Evolutionary conservation across 495 filamentous ascomycete species (phyloP).

Genomic region (Pyronema domesticum): DNA sequence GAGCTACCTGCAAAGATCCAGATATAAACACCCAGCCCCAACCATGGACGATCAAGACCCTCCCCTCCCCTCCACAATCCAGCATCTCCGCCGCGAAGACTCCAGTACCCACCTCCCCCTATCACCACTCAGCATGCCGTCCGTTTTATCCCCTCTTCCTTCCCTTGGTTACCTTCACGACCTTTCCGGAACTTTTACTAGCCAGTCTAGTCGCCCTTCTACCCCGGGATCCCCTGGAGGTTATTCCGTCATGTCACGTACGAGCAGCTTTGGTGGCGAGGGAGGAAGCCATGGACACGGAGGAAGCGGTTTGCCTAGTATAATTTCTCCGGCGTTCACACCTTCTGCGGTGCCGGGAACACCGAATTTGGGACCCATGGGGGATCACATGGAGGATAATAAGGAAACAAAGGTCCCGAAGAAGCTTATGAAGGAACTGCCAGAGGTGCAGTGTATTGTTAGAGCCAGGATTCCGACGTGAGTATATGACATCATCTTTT

Average conservation of each 20-base stretch:
- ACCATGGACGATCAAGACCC: too few species aligned
- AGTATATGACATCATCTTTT: background rate
- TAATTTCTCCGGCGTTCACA: constrained; percentile 57
- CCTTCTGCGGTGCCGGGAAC: constrained; percentile 53
- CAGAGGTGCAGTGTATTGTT: constrained; percentile 62
- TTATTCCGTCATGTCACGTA: background rate
- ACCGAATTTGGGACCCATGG: constrained; percentile 36
- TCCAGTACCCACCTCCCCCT: background rate
- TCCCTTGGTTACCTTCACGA: background rate
- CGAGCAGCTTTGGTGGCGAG: background rate
- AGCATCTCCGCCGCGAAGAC: background rate
- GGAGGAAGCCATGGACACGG: background rate
- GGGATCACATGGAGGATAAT: constrained; percentile 30
- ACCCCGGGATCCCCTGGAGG: background rate
- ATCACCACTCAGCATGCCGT: background rate
- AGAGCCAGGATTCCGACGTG: constrained; percentile 65
- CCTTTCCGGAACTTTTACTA: background rate
- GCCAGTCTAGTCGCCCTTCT: background rate
- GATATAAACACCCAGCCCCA: too few species aligned
- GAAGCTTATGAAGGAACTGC: constrained; percentile 44
- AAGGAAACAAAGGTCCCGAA: constrained; percentile 42
- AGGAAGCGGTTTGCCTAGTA: constrained; percentile 10
- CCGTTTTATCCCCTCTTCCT: constrained; percentile 1
- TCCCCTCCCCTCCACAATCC: too few species aligned
- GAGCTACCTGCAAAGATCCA: too few species aligned